Base-by-base conservation (phyloP, 2,329 filamentous ascomycete species). In the Clonostachys chloroleuca region DNA sequence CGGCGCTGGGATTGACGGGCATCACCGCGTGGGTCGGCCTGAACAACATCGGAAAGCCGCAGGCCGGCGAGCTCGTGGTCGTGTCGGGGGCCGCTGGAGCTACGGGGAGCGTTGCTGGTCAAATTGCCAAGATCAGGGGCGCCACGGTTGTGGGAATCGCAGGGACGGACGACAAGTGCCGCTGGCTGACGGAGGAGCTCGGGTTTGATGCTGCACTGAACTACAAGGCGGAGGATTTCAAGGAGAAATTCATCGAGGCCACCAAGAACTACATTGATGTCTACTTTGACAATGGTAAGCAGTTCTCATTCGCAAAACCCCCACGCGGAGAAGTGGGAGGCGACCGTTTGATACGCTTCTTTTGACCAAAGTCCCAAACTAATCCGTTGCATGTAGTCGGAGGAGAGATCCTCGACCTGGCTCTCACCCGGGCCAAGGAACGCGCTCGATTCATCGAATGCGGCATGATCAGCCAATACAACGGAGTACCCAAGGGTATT, bases 21-120 rank as follows among this genome's bases (percentile, higher is more conserved):
- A 56, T 91, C 51, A 91, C 88, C 0, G 87, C 87, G 2, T 92
- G 89, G 66, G 86, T 87, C 51, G 87, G 87, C n/a, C 80, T 92
- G 59, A 63, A 79, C 33, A 77, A 86, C 46, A 78, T 91, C 41
- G 87, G 80, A 2, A 69, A 85, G 46, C 80, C 86, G 36, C 81
- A 84, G 62, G 64, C 76, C 3, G 86, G 86, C 5, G 86, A 92
- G 52, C 83, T 86, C 5, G 86, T 92, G 2, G 86, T 92, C 8
- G 84, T 92, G 0, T 86, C 81, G 12, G 87, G 86, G 6, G 88
- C 88, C 3, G 88, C 87, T 1, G 88, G 88, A 3, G 88, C 87
- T 0, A 92, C 88, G 0, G 88, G 88, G 2, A 86, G 79, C 58
- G 80, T 92, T 2, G 87, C 81, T 0, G 87, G 86, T 1, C 88